A percentile compares a stretch with the other conserved stretches of the same genome.
Evolutionary conservation across 2,329 filamentous ascomycete genomes (phyloP).

Genomic region (Nothophoma quercina): DNA sequence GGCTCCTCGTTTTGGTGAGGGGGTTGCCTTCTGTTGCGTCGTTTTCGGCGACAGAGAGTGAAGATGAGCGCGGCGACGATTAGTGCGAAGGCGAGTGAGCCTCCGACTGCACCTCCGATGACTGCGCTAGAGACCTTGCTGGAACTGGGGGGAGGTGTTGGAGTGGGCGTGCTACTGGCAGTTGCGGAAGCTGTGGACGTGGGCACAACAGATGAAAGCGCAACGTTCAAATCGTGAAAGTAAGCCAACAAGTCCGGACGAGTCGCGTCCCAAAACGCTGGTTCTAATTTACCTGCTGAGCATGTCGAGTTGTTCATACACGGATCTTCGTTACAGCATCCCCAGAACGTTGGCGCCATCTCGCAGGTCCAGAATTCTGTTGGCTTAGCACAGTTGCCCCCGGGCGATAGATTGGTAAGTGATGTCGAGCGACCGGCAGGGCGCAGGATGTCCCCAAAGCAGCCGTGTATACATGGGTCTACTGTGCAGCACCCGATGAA

Average conservation of each 20-base stretch:
- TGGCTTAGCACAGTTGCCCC: constrained; percentile 35
- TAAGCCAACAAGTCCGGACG: constrained; percentile 22
- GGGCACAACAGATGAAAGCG: constrained; percentile 9
- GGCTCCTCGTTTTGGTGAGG: background rate
- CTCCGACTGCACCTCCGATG: constrained; percentile 11
- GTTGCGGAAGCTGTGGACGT: constrained; percentile 3
- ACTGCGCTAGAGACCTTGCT: background rate
- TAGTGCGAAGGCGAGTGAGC: background rate
- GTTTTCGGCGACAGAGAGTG: constrained; percentile 5
- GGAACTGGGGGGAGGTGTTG: background rate
- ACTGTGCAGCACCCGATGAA: constrained; percentile 50
- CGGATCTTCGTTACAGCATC: constrained; percentile 47
- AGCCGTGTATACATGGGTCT: constrained; percentile 45
- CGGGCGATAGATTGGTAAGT: constrained; percentile 35
- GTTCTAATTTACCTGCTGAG: constrained; percentile 29
- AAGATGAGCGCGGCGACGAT: constrained; percentile 4
- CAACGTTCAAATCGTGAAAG: constrained; percentile 20
- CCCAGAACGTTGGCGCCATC: constrained; percentile 32
- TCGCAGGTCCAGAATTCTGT: constrained; percentile 48
- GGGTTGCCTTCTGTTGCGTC: no score
- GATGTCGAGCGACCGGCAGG: constrained; percentile 39
- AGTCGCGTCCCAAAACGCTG: constrained; percentile 25
- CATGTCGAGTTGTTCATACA: constrained; percentile 41
- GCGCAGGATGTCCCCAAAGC: constrained; percentile 36
- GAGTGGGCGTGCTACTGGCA: no score